These are phyloP conservation scores for Apiotrichum gracile DNA, from an alignment of 1,284 basidiomycete genomes.

Conservation along the genomic window DNA sequence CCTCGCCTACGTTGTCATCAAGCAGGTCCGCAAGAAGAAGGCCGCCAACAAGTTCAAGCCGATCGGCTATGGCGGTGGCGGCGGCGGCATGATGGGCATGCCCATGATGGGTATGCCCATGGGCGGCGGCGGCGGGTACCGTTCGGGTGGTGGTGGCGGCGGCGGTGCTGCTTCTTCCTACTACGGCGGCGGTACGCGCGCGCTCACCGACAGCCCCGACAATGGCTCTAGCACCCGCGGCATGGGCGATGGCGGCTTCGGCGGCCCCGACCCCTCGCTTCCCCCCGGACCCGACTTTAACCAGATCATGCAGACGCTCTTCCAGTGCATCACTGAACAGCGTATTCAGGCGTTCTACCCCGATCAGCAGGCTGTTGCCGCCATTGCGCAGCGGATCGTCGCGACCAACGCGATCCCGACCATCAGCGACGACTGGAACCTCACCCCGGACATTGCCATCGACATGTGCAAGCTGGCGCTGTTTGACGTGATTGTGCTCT, in stretches of 20 bases:
- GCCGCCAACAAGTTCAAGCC: conserved; percentile 9
- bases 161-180: not conserved
- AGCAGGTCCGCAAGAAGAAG: conserved; percentile 1
- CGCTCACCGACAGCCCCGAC: not conserved
- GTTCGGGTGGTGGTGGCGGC: not conserved
- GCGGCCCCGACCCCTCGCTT: no score
- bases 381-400: conserved; percentile 46
- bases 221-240: not conserved
- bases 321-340: conserved; percentile 31
- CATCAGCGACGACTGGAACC: conserved; percentile 46
- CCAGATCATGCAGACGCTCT: conserved; percentile 16
- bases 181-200: not conserved
- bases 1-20: conserved; percentile 11
- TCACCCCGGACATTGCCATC: conserved; percentile 47
- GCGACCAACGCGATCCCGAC: conserved; percentile 38
- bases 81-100: no score
- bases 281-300: conserved; percentile 1
- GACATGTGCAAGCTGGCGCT: conserved; percentile 17
- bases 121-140: not conserved
- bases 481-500: conserved; percentile 15
- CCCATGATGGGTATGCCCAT: no score
- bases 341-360: conserved; percentile 49
- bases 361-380: conserved; percentile 45
- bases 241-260: no score
- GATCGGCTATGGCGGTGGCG: not conserved